These are phyloP conservation scores for Macrophomina pseudophaseolina DNA, from an alignment of 2,329 filamentous ascomycete species.

Conservation along the genomic window DNA sequence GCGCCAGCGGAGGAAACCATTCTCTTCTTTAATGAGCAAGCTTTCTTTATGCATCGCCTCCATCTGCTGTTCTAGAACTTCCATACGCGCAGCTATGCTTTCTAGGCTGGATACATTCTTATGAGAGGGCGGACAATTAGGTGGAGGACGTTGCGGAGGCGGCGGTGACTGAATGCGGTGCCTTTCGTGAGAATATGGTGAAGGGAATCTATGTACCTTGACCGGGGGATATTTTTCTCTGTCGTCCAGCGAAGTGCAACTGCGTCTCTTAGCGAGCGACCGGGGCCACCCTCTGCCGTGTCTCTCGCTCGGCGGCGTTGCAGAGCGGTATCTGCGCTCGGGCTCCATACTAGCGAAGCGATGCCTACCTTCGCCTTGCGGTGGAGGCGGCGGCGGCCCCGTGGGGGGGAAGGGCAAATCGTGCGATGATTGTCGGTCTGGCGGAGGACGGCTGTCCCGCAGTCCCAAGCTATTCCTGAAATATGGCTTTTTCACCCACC, in stretches of 20 bases:
- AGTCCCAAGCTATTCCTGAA: slow-evolving; percentile 18
- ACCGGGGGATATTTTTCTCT: not conserved
- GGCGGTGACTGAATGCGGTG: not conserved
- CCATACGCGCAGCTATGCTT: not conserved
- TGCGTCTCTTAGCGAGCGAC: not conserved
- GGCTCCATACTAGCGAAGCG: slow-evolving; percentile 1
- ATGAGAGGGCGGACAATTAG: not conserved
- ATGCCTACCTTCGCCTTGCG: not conserved
- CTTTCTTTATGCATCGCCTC: not conserved
- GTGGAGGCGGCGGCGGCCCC: too few relatives aligned
- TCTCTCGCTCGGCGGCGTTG: slow-evolving; percentile 8
- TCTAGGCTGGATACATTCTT: not conserved
- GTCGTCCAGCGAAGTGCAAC: not conserved
- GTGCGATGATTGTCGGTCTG: not conserved
- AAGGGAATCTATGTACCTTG: not conserved
- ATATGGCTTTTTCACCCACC: too few relatives aligned
- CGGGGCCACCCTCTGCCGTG: not conserved
- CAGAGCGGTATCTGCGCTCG: not conserved
- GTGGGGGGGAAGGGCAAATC: too few relatives aligned
- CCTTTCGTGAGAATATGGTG: too few relatives aligned
- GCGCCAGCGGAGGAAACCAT: slow-evolving; percentile 4
- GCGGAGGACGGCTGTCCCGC: slow-evolving; percentile 1
- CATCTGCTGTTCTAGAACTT: not conserved
- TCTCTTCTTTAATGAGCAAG: not conserved
- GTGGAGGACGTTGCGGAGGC: not conserved